phyloP scores from a whole-genome alignment of 2,329 filamentous ascomycete species.

The Pseudofabraea citricarpa region DNA sequence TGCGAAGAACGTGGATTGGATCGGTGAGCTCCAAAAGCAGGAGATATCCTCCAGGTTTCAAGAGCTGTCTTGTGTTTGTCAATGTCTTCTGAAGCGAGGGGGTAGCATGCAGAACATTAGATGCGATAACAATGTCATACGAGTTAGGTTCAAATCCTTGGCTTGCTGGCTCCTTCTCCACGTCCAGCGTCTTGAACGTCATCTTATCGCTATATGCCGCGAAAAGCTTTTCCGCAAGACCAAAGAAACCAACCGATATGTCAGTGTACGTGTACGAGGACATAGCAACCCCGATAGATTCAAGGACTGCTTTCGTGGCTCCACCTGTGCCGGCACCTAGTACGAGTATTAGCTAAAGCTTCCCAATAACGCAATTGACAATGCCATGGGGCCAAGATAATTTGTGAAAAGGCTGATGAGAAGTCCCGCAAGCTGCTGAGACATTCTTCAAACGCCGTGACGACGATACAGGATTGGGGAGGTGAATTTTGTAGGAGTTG shows the following conservation, averaged over 20 bases:
- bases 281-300: constrained; percentile 25
- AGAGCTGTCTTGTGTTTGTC: constrained; percentile 21
- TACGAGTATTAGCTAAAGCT: background rate
- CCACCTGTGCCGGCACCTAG: constrained; percentile 39
- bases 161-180: constrained; percentile 5
- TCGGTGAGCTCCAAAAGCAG: constrained; percentile 21
- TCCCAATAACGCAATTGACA: no score
- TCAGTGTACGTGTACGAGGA: constrained; percentile 42
- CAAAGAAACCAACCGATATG: constrained; percentile 36
- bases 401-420: no score
- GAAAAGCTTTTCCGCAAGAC: constrained; percentile 20
- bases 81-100: constrained; percentile 20
- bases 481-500: no score
- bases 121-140: constrained; percentile 20
- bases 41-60: constrained; percentile 26
- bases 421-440: no score
- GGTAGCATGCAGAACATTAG: constrained; percentile 21
- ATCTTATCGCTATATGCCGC: constrained; percentile 22
- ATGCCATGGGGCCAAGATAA: no score
- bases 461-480: no score
- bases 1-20: background rate
- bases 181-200: constrained; percentile 26
- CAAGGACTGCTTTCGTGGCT: constrained; percentile 32
- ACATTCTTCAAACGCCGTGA: no score
- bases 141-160: constrained; percentile 15